phyloP scores from a whole-genome alignment of 257 asterid genomes.

The Galeopsis tetrahit region DNA sequence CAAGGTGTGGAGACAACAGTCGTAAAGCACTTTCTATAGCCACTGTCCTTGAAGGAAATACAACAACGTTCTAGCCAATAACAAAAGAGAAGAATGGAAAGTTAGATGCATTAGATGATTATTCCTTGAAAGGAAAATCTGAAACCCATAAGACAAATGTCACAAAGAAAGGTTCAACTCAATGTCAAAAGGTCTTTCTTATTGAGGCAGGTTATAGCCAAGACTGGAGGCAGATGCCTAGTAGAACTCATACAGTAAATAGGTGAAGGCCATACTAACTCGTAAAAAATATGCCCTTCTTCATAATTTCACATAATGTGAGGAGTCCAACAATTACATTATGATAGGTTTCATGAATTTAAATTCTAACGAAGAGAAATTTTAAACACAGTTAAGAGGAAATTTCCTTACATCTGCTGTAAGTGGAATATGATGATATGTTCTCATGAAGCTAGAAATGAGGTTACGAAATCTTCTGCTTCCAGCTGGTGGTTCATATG shows the following conservation, averaged over 20 bases:
- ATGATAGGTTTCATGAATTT: constrained; percentile 6
- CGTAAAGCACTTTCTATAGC: constrained; percentile 90
- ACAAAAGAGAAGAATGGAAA: constrained; percentile 29
- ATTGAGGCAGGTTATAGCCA: constrained; percentile 5
- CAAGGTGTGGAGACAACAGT: constrained; percentile 83
- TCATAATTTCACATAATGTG: background rate
- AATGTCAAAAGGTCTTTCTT: background rate
- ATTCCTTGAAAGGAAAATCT: constrained; percentile 1
- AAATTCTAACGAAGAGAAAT: constrained; percentile 16
- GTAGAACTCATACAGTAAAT: constrained; percentile 7
- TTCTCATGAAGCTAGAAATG: constrained; percentile 84
- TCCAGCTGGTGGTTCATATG: constrained; percentile 97
- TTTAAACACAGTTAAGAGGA: constrained; percentile 20
- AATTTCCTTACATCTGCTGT: constrained; percentile 79
- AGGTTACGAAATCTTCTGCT: constrained; percentile 85
- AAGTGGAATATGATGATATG: constrained; percentile 92
- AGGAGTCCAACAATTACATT: constrained; percentile 7
- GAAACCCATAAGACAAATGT: constrained; percentile 17
- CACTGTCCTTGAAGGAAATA: constrained; percentile 88
- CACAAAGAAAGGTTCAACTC: constrained; percentile 21
- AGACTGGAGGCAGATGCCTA: constrained; percentile 6
- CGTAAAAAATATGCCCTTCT: background rate
- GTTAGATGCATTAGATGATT: constrained; percentile 31
- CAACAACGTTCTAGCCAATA: constrained; percentile 67
- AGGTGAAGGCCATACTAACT: background rate